A percentile compares a stretch with the other conserved stretches of the same genome.
Evolutionary conservation across 108 stramenopile genomes (phyloP).

Genomic region (Fragilariopsis cylindrus): DNA sequence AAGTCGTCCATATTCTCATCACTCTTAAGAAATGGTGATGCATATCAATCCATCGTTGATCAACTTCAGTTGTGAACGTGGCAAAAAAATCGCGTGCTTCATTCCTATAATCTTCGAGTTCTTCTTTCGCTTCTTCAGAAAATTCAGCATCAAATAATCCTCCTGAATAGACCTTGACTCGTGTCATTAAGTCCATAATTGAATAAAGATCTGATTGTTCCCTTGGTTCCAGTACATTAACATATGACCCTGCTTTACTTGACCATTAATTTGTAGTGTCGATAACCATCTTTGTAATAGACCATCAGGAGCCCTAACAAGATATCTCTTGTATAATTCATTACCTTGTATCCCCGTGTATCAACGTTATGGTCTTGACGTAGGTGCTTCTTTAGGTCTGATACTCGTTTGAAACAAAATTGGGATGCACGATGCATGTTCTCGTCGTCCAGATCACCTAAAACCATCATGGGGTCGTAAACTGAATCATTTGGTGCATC

Average conservation of each 20-base stretch:
- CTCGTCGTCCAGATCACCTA: constrained; percentile 60
- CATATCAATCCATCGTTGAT: constrained; percentile 50
- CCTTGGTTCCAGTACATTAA: constrained; percentile 68
- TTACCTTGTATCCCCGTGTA: constrained; percentile 58
- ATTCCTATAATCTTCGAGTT: constrained; percentile 37
- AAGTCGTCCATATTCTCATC: constrained; percentile 61
- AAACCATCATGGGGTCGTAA: constrained; percentile 76
- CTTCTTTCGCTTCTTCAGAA: constrained; percentile 18
- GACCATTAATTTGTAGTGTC: constrained; percentile 16
- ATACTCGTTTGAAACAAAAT: constrained; percentile 62
- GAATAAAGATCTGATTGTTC: constrained; percentile 66
- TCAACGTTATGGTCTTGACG: constrained; percentile 58
- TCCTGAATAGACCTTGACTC: constrained; percentile 17
- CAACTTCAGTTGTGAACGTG: constrained; percentile 48
- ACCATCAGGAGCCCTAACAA: constrained; percentile 66
- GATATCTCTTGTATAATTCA: constrained; percentile 58
- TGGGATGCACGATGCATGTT: constrained; percentile 56
- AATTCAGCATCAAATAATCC: constrained; percentile 10
- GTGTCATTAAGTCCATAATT: constrained; percentile 49
- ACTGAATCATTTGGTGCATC: constrained; percentile 36
- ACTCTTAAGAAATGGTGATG: constrained; percentile 52
- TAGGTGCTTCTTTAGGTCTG: constrained; percentile 70
- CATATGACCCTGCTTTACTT: constrained; percentile 63
- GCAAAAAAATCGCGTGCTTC: constrained; percentile 45
- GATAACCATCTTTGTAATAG: constrained; percentile 66